These are phyloP conservation scores for Fusarium tanahbumbuense DNA, from an alignment of 2,329 filamentous ascomycete genomes.

Conservation along the genomic window DNA sequence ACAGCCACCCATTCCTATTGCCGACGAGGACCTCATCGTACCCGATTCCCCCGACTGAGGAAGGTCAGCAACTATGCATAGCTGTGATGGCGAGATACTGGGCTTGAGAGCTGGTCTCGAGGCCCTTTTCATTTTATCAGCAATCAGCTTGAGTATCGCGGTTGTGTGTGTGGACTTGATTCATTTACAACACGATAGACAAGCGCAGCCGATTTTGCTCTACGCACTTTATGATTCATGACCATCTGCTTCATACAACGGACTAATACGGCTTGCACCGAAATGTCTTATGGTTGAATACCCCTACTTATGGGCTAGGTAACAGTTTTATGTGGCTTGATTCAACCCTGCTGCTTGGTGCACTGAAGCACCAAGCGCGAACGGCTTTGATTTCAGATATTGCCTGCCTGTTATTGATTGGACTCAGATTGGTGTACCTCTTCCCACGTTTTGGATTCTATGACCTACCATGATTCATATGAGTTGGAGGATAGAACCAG, in stretches of 20 bases:
- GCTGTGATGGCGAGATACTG: background rate
- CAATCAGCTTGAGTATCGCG: conserved; percentile 11
- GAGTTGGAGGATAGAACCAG: conserved; percentile 7
- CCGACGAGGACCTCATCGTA: conserved; percentile 49
- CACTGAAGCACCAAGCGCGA: background rate
- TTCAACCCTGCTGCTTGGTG: background rate
- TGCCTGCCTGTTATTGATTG: background rate
- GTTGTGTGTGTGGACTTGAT: background rate
- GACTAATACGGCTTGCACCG: background rate
- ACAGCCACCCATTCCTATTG: conserved; percentile 46
- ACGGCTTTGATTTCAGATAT: background rate
- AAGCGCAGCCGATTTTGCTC: background rate
- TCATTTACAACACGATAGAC: background rate
- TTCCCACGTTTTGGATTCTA: background rate
- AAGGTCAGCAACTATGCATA: background rate
- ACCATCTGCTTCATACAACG: background rate
- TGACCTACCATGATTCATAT: conserved; percentile 11
- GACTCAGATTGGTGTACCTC: conserved; percentile 5
- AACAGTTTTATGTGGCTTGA: background rate
- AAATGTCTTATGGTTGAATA: background rate
- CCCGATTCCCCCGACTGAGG: conserved; percentile 51
- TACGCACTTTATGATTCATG: conserved; percentile 13
- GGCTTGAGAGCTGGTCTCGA: conserved; percentile 36
- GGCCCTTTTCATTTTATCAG: conserved; percentile 8
- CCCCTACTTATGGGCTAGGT: background rate